These are phyloP conservation scores for Pseudogymnoascus destructans DNA, from an alignment of 2,329 filamentous ascomycete genomes.

Conservation along the genomic window DNA sequence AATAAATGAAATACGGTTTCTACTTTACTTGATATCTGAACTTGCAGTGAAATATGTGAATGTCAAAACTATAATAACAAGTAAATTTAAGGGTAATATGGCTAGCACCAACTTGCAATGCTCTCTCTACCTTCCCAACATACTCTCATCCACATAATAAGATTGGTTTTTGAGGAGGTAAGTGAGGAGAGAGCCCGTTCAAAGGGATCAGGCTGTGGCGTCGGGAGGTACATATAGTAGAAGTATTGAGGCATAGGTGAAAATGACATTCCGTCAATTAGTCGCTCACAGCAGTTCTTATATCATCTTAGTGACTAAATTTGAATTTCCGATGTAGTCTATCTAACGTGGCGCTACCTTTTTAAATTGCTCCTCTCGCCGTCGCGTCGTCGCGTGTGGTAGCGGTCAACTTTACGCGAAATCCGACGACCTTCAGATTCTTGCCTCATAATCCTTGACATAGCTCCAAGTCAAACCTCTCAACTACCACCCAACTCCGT, in stretches of 20 bases:
- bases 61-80: not conserved
- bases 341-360: not conserved
- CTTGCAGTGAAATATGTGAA: not conserved
- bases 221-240: not conserved
- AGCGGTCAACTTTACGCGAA: conserved; percentile 9
- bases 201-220: not conserved
- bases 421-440: conserved; percentile 4
- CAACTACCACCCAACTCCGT: conserved; percentile 3
- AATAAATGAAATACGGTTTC: conserved; percentile 1
- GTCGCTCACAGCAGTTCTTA: not conserved
- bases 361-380: not conserved
- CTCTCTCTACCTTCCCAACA: too few relatives aligned
- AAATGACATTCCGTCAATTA: not conserved
- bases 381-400: conserved; percentile 6
- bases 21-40: not conserved
- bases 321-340: not conserved
- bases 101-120: not conserved
- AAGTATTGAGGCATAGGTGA: not conserved
- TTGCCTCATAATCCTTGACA: conserved; percentile 7
- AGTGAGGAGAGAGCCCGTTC: not conserved
- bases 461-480: not conserved
- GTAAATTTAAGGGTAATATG: not conserved
- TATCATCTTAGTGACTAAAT: not conserved
- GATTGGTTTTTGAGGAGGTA: not conserved
- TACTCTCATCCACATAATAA: too few relatives aligned